Conservation (phyloP, 139 green algal species). For the Micractinium sp. region DNA sequence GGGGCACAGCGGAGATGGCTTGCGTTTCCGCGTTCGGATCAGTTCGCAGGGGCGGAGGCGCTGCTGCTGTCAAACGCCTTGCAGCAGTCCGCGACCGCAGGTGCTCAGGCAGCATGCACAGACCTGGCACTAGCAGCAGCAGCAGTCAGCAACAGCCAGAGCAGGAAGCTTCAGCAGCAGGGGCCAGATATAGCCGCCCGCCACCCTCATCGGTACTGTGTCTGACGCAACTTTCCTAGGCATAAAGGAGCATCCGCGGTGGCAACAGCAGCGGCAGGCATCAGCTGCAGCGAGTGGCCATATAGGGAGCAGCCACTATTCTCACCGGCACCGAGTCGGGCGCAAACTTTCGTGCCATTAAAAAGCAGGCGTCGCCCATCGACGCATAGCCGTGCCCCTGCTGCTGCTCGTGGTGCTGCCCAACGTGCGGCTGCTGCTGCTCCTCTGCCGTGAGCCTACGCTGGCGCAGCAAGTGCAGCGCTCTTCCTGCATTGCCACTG, state of each 20-base stretch:
- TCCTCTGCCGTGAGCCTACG: background rate
- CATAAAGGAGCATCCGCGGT: background rate
- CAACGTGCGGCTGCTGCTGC: background rate
- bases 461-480: background rate
- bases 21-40: no score
- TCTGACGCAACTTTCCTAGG: no score
- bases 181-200: no score
- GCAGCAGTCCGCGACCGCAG: no score
- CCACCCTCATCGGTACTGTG: no score
- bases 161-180: no score
- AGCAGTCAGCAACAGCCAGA: no score
- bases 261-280: background rate
- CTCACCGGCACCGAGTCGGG: conserved; percentile 16
- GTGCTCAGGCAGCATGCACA: no score
- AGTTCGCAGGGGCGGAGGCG: no score
- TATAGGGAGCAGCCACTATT: background rate
- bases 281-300: background rate
- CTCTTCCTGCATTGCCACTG: background rate
- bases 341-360: conserved; percentile 33
- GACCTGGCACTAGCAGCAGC: no score
- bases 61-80: no score
- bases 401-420: conserved; percentile 13
- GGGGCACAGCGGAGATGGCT: no score
- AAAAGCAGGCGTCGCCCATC: background rate
- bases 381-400: background rate